Evolutionary conservation across 2,329 filamentous ascomycete genomes (phyloP), one percentile per base, ranked within the genome.

Genomic region (Nothomitra cinnamomea): DNA sequence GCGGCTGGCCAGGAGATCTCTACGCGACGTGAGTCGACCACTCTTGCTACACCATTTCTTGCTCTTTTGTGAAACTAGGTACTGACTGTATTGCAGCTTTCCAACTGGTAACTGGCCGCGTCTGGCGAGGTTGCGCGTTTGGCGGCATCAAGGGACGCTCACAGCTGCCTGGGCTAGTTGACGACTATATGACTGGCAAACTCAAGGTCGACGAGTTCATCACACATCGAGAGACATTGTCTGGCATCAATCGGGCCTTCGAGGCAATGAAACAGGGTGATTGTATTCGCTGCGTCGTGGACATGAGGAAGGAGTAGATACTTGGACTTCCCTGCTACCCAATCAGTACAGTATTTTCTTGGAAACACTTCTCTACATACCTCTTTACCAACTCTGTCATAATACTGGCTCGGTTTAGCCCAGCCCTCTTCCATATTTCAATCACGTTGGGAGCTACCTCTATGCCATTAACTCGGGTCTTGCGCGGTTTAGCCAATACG

Each of bases 201-300:
- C 82, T 98, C 66, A 96, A 95, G 82, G 92, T 96, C 47, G 90
- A 96, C 67, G 92, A 98, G 74, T 96, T 96, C 75, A 96, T 98
- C 72, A 98, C 92, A 32, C 92, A 98, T 74, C 82, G 89, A 62
- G 87, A 94, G 73, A 78, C 76, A 2, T 74, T 98, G 45, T 72
- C 72, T 56, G 80, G 85, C 63, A 94, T 98, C 70, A 96, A 96
- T 76, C 73, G 76, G 52, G 90, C 88, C 19, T 98, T 95, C 64
- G 79, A 87, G 59, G 80, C 84, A 61, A 98, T 98, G 92, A 94
- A 95, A 77, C 77, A 81, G 56, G 92, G 92, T 56, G 89, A 96
- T 70, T 98, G 92, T 71, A 95, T 98, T 64, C 86, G 92, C 59
- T 94, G 87, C 61, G 92, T 96, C 8, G 85, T 95, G 53, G 80